Base-by-base conservation (phyloP, 495 filamentous ascomycete genomes). In the Xylaria castorea region DNA sequence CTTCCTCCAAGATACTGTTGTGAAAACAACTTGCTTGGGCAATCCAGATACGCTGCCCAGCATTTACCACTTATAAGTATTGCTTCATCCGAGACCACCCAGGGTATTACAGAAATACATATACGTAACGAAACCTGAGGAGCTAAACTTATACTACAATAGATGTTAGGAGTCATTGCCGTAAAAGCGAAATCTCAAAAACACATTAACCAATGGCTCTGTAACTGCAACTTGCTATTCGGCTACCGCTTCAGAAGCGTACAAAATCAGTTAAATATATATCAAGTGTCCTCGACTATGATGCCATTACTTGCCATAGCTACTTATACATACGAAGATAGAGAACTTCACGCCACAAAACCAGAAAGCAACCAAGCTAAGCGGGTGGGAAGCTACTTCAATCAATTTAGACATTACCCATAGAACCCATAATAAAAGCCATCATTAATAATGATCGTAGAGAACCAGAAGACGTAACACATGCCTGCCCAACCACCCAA, bases 351-450 rank as follows among this genome's bases (percentile, higher is more conserved):
- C 27, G 20, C n/a, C 57, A 20, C 57, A 7, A 38, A 22, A 11
- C 34, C 22, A 64, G 25, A 3, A 44, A 44, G 34, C 32, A 22
- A 63, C 20, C 36, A 27, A 16, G 9, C 1, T 3, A 6, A 61
- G 58, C 34, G 20, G 22, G 14, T 42, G 36, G 12, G 22, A 46
- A 64, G 14, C 16, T 50, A 50, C 25, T 18, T 66, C 40, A 11
- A 38, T 67, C 64, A 57, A 65, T 65, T 65, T 40, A 67, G 46
- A 67, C 44, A 67, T 67, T 67, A 67, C 64, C 38, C 18, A 32
- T 12, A 44, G 1, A 65, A 65, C 22, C 63, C 40, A 3, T 18
- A 46, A 50, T 5, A 32, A 18, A 46, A 46, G 44, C 14, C 27
- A n/a, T 34, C 63, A 66, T 32, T 5, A 20, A 55, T 46, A 42